Base-by-base conservation (phyloP, 768 basidiomycete genomes). In the Favolaschia claudopus region DNA sequence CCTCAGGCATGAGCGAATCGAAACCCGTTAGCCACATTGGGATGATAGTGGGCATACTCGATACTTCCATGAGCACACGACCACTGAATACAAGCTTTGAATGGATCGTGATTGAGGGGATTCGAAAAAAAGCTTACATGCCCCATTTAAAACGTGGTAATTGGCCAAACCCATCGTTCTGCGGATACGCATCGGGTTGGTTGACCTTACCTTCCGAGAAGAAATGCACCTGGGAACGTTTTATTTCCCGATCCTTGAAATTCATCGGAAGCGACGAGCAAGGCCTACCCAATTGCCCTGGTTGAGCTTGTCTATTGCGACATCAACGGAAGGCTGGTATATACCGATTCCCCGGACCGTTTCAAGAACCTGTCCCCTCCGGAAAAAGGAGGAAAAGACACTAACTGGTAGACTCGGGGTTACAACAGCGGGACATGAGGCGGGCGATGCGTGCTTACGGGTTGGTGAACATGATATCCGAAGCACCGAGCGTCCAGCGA, bases 21-120 rank as follows among this genome's bases (percentile, higher is more conserved):
- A 96, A 97, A 83, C 89, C 89, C n/a, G 91, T 89, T 13, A 98
- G 78, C 94, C 94, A 99, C 83, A 97, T 92, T 2, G 96, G 96
- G 61, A 99, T 89, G 56, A 97, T 85, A 20, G 87, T 72, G 3
- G 96, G 96, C 39, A 85, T 82, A n/a, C 77, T 64, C 14, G 71
- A 66, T 7, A 79, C 70, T 66, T 83, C 82, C 77, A 82, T 95
- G 39, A 99, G 70, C 31, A 97, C 90, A 24, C 95, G 84, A 34
- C 92, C 93, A 25, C 94, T 96, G 67, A 55, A 22, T 40, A 19
- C 10, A 25, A 40, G 22, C 13, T 39, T 13, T 58, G 42, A 39
- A 31, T 51, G 40, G 22, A 38, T 42, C 49, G n/a, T 13, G 46
- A 55, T 58, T 39, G 57, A 52, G 37, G 55, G 34, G 27, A 42